Evolutionary conservation across 2,329 filamentous ascomycete species (phyloP), one percentile per base, ranked within the genome.

Genomic region (Bipolaris gigantea): DNA sequence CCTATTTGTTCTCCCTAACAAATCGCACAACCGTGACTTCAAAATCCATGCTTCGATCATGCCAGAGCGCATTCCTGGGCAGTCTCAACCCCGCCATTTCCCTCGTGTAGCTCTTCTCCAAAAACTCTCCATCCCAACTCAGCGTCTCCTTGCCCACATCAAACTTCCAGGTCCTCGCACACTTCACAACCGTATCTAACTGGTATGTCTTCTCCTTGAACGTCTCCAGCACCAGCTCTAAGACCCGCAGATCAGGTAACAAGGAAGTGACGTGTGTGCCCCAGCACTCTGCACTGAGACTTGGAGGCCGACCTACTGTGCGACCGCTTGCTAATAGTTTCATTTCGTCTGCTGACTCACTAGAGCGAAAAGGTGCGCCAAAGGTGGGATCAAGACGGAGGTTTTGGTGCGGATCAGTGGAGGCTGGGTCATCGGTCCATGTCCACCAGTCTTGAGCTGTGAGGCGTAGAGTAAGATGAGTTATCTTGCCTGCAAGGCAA

Each of bases 121-220:
- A 61, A 4, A 70, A 54, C 19, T 59, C 52, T 1, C 63, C 66
- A 55, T 66, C 59, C 63, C 67, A 72, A 4, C 53, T 57, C 23
- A 73, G 42, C 30, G 63, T 58, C 18, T 36, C 56, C 3, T 19
- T 40, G 7, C 25, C 33, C 4, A 40, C 41, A 8, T 47, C 61
- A 48, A 72, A 73, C 15, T 18, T 57, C 69, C 69, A 73, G 6
- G 59, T 66, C 56, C 64, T 65, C 11, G 66, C 65, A 55, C 66
- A 71, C 19, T 67, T 59, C 1, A 65, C 45, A 4, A 72, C 64
- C 1, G 8, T 48, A 13, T 73, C 65, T 2, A 73, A 41, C 44
- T 69, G 66, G 0, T 33, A 16, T 19, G 52, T 55, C 51, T 72
- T 73, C 2, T 41, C 41, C 16, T 23, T 41, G 46, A 67, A 73